Evolutionary conservation across 2,329 filamentous ascomycete species (phyloP).

Genomic region (Reticulascus tulasneorum): DNA sequence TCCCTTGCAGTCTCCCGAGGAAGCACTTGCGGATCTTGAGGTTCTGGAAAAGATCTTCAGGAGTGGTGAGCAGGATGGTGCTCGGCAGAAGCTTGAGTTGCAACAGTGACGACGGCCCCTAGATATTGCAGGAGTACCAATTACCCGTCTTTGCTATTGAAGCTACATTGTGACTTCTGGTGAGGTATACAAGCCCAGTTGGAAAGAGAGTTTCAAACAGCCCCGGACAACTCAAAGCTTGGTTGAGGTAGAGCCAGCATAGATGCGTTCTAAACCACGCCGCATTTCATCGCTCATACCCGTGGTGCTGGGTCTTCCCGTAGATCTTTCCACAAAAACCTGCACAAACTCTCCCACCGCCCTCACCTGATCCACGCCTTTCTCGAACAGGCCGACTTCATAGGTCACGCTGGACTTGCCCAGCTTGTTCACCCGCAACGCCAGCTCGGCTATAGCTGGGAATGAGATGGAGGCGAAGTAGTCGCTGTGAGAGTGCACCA

Average conservation of each 20-base stretch:
- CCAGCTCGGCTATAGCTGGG: slow-evolving; percentile 77
- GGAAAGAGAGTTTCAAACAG: too few species aligned
- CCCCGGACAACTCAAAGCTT: too few species aligned
- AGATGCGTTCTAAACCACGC: slow-evolving; percentile 53
- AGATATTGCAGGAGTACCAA: neutral
- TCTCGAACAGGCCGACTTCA: slow-evolving; percentile 82
- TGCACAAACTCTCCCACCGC: slow-evolving; percentile 85
- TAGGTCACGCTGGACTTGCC: slow-evolving; percentile 86
- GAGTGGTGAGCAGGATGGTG: slow-evolving; percentile 41
- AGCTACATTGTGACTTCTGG: slow-evolving; percentile 1
- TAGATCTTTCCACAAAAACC: slow-evolving; percentile 77
- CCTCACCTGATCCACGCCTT: slow-evolving; percentile 67
- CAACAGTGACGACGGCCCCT: slow-evolving; percentile 25
- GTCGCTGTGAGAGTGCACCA: slow-evolving; percentile 80
- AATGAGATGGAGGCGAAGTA: slow-evolving; percentile 81
- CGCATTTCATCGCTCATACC: slow-evolving; percentile 63
- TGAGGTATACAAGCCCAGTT: too few species aligned
- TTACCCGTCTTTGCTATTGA: neutral
- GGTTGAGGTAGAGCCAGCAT: too few species aligned
- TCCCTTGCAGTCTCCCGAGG: slow-evolving; percentile 48
- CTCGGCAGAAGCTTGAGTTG: slow-evolving; percentile 33
- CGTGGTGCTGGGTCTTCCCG: slow-evolving; percentile 59
- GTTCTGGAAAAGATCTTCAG: slow-evolving; percentile 49
- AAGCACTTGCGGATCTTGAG: slow-evolving; percentile 59
- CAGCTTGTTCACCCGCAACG: slow-evolving; percentile 75